These are phyloP conservation scores for Sutorius eximius DNA, from an alignment of 1,284 basidiomycete genomes.

Conservation along the genomic window DNA sequence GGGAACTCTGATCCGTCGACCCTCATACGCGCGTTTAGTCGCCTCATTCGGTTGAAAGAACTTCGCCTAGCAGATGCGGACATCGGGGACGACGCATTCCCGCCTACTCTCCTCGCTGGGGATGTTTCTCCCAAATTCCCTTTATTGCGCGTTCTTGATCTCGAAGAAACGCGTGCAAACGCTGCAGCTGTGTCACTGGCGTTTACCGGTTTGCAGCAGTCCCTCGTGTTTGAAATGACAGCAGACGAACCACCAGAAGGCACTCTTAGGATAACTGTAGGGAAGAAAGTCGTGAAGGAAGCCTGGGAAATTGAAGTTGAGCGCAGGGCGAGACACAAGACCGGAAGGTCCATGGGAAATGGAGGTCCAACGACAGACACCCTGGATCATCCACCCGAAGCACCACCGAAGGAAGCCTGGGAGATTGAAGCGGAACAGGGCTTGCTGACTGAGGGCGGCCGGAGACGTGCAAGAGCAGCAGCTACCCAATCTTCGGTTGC, in stretches of 20 bases:
- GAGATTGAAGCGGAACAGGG: slow-evolving; percentile 76
- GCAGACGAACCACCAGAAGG: slow-evolving; percentile 53
- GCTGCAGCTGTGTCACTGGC: slow-evolving; percentile 45
- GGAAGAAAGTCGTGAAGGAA: slow-evolving; percentile 68
- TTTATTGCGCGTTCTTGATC: slow-evolving; percentile 54
- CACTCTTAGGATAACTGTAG: slow-evolving; percentile 56
- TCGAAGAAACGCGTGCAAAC: slow-evolving; percentile 62
- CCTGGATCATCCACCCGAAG: slow-evolving; percentile 27
- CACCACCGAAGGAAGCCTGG: slow-evolving; percentile 64
- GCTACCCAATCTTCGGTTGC: slow-evolving; percentile 37
- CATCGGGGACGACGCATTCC: slow-evolving; percentile 60
- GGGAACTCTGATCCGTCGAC: slow-evolving; percentile 23
- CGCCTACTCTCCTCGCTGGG: slow-evolving; percentile 40
- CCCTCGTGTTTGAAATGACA: slow-evolving; percentile 53
- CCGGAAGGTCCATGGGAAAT: slow-evolving; percentile 27
- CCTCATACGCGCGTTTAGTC: slow-evolving; percentile 42
- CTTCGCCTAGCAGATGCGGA: slow-evolving; percentile 55
- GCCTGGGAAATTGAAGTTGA: slow-evolving; percentile 76
- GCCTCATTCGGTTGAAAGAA: slow-evolving; percentile 56
- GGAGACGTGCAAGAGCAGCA: slow-evolving; percentile 61
- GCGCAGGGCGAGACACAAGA: slow-evolving; percentile 43
- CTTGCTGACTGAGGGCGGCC: slow-evolving; percentile 67
- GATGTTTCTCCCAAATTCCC: slow-evolving; percentile 43
- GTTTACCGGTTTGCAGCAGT: slow-evolving; percentile 46
- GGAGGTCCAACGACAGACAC: slow-evolving; percentile 5